Evolutionary conservation across 2,329 filamentous ascomycete genomes (phyloP).

Genomic region (Aspergillus quadrilineatus): DNA sequence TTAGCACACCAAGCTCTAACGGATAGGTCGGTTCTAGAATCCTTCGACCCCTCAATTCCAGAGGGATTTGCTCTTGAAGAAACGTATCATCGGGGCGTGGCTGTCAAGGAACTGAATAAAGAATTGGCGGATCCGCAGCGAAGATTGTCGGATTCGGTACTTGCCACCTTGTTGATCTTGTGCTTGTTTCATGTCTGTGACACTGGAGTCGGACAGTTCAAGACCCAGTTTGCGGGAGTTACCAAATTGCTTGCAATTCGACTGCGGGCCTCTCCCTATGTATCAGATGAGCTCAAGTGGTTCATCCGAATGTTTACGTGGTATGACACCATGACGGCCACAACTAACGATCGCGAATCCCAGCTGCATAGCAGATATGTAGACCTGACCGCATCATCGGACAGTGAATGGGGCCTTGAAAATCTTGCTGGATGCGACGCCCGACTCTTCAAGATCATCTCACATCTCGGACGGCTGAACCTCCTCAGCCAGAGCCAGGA

Average conservation of each 20-base stretch:
- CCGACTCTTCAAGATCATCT: slow-evolving; percentile 80
- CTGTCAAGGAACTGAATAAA: slow-evolving; percentile 78
- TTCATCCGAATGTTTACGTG: slow-evolving; percentile 92
- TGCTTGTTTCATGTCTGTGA: slow-evolving; percentile 94
- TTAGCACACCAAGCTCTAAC: slow-evolving; percentile 47
- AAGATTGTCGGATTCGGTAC: slow-evolving; percentile 78
- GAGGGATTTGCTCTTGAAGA: slow-evolving; percentile 71
- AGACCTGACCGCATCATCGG: slow-evolving; percentile 63
- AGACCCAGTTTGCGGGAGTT: slow-evolving; percentile 88
- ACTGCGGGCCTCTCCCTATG: slow-evolving; percentile 57
- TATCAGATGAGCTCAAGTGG: slow-evolving; percentile 71
- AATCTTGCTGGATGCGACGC: slow-evolving; percentile 87
- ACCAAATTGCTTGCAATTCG: slow-evolving; percentile 83
- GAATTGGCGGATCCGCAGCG: slow-evolving; percentile 74
- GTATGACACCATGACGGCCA: slow-evolving; percentile 89
- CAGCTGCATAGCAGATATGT: slow-evolving; percentile 67
- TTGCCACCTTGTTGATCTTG: slow-evolving; percentile 82
- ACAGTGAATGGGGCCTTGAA: slow-evolving; percentile 72
- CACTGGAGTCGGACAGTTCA: slow-evolving; percentile 88
- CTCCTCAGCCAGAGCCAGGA: slow-evolving; percentile 70
- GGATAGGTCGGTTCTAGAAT: slow-evolving; percentile 36
- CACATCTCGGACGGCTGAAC: slow-evolving; percentile 79
- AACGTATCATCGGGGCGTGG: slow-evolving; percentile 78
- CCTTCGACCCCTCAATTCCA: slow-evolving; percentile 44
- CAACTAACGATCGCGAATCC: slow-evolving; percentile 86